Base-by-base conservation (phyloP, 2,329 filamentous ascomycete species). In the Tricladium varicosporioides region DNA sequence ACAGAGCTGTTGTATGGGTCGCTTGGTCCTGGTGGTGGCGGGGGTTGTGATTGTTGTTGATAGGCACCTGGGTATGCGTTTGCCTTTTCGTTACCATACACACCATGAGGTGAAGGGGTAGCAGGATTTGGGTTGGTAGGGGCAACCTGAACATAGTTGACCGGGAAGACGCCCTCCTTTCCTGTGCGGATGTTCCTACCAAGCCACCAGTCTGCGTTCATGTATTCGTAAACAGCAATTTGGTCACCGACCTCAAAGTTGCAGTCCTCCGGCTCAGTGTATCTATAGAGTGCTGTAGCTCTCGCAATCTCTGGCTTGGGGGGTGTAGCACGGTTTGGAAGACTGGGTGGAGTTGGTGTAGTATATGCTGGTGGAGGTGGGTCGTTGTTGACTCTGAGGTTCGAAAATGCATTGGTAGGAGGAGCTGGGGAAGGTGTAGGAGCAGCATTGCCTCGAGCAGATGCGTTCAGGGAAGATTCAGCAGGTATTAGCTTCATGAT, bases 201-300 rank as follows among this genome's bases (percentile, higher is more conserved):
- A 80, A 91, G 87, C 91, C 92, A 97, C 93, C 93, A 97, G 74
- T 97, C 92, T 61, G 87, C 85, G 75, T 97, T 97, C 88, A 96
- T 94, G 78, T 96, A 92, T 75, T 96, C 91, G 63, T 85, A 83
- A 18, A 97, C 89, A 58, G 84, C 82, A 65, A 97, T 80, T 62
- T 81, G 80, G 75, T 97, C 93, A 70, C 92, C 88, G 60, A 88
- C 86, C 70, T 91, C 84, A 58, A 97, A 84, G 2, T 83, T 84
- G 61, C 96, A 80, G 71, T 97, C 93, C 58, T 91, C 92, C 43
- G 87, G 80, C 8, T 87, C 89, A 33, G 80, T 81, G 78, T 97
- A 97, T 60, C 83, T 82, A 78, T 96, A 97, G 49, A 96, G 80
- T 5, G 92, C 92, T 19, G 85, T 85, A 22, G 91, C 92, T 64